These are phyloP conservation scores for Serendipita sp. DNA, from an alignment of 768 basidiomycete species.

Conservation along the genomic window DNA sequence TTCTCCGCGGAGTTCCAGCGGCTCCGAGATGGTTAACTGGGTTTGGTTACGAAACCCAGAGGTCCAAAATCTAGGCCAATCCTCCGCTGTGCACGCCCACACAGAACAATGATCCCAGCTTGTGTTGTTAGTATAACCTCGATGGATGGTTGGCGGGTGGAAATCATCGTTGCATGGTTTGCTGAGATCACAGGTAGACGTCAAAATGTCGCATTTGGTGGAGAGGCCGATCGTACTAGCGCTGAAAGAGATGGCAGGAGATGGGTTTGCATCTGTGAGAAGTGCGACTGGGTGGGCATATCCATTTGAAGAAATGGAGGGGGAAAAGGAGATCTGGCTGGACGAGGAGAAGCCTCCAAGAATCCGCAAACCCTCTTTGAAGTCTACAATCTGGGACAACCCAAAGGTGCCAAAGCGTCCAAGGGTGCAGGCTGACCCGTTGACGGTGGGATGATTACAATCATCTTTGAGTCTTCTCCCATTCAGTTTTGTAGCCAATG, in stretches of 20 bases:
- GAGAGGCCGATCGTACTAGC: not conserved
- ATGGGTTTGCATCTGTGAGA: not conserved
- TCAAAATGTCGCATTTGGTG: not conserved
- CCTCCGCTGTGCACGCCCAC: not conserved
- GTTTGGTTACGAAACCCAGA: not conserved
- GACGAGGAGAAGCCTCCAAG: not conserved
- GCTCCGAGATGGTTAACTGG: not conserved
- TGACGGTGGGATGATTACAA: not conserved
- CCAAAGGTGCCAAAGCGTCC: not conserved
- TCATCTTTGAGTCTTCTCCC: not conserved
- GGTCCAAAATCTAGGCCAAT: not conserved
- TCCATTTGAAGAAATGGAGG: not conserved
- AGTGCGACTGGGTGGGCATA: not conserved
- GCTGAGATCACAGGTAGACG: not conserved
- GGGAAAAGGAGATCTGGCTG: not conserved
- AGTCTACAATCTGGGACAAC: not conserved
- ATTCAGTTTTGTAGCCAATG: not conserved
- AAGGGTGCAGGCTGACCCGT: not conserved
- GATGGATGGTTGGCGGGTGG: not conserved
- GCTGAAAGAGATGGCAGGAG: not conserved
- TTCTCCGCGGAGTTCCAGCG: not conserved
- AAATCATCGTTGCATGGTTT: not conserved
- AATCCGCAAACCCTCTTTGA: not conserved
- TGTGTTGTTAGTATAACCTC: not conserved
- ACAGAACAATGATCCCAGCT: not conserved